Base-by-base conservation (phyloP, 208 protist genomes). In the Leishmania tarentolae region DNA sequence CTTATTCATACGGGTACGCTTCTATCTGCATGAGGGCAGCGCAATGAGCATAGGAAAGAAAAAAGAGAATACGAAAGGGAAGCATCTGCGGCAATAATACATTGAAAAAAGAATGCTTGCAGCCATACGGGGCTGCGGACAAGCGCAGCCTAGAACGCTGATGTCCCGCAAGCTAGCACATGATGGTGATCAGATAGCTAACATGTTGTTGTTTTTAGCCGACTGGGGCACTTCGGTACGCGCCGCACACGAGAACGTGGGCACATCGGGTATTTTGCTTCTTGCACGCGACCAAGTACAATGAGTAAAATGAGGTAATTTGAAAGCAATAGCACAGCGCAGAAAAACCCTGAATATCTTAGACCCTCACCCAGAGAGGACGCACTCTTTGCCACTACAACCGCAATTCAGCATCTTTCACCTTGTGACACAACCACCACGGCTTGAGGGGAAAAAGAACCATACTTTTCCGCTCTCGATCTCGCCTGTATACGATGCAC, bases 231-330 rank as follows among this genome's bases (percentile, higher is more conserved):
- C 40, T 3, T 17, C 24, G 44, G 44, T 47, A 46, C 24, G 42
- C 19, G 28, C 44, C 8, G 40, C 19, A 46, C 42, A 4, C 68
- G 42, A 15, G 47, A 9, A 52, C 0, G 40, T 52, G 28, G 35
- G 19, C 68, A 5, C 5, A 21, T 72, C 8, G 21, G 52, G 24
- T 9, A 19, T 50, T 31, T 72, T 72, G 21, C 42, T 72, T 46
- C 28, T 50, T 42, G 44, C 52, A 72, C 17, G 68, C 68, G 68
- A 19, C 31, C 40, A 59, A 75, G 37, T 59, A 75, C 21, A 75
- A 57, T 56, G 71, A 59, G 71, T 40, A 47, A 40, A 74, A 35
- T 4, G 70, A 59, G 42, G 31, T 46, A 75, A 75, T 46, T 37
- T 15, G 50, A 40, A 37, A 31, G 35, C 57, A 52, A 61, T 46